Evolutionary conservation across 2,329 filamentous ascomycete species (phyloP).

Genomic region (Fusarium oxysporum): DNA sequence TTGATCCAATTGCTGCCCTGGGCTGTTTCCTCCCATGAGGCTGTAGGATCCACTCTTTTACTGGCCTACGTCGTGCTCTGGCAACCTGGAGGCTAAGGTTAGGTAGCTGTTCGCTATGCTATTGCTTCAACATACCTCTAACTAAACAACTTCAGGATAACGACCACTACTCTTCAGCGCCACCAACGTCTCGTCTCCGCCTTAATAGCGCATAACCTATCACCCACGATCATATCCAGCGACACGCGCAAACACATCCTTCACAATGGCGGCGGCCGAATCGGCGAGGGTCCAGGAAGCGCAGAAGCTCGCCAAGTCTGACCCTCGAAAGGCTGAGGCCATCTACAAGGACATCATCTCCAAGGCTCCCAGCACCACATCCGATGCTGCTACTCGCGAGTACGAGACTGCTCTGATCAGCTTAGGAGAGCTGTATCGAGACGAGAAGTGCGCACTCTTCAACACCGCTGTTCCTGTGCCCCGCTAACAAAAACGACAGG

Average conservation of each 20-base stretch:
- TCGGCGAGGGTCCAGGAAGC: slow-evolving; percentile 84
- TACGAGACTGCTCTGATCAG: slow-evolving; percentile 91
- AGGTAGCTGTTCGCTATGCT: slow-evolving; percentile 34
- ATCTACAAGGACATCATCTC: slow-evolving; percentile 92
- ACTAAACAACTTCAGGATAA: slow-evolving; percentile 35
- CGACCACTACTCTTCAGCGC: slow-evolving; percentile 17
- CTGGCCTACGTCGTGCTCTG: slow-evolving; percentile 51
- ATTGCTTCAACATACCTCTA: slow-evolving; percentile 31
- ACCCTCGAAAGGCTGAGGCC: slow-evolving; percentile 85
- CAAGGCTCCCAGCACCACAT: slow-evolving; percentile 82
- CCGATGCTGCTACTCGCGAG: slow-evolving; percentile 86
- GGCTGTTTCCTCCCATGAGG: not conserved
- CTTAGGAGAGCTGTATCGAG: slow-evolving; percentile 91
- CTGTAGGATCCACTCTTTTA: slow-evolving; percentile 32
- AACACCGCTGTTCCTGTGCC: slow-evolving; percentile 4
- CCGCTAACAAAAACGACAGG: slow-evolving; percentile 57
- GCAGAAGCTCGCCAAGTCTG: slow-evolving; percentile 82
- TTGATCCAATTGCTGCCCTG: slow-evolving; percentile 25
- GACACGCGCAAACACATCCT: slow-evolving; percentile 26
- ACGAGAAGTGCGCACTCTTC: slow-evolving; percentile 75
- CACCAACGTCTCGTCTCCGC: not conserved
- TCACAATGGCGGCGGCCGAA: slow-evolving; percentile 68
- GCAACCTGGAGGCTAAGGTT: slow-evolving; percentile 50
- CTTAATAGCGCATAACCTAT: slow-evolving; percentile 4
- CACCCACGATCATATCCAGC: not conserved